Conservation (phyloP, 768 basidiomycete species). For the Tephrocybe rancida region DNA sequence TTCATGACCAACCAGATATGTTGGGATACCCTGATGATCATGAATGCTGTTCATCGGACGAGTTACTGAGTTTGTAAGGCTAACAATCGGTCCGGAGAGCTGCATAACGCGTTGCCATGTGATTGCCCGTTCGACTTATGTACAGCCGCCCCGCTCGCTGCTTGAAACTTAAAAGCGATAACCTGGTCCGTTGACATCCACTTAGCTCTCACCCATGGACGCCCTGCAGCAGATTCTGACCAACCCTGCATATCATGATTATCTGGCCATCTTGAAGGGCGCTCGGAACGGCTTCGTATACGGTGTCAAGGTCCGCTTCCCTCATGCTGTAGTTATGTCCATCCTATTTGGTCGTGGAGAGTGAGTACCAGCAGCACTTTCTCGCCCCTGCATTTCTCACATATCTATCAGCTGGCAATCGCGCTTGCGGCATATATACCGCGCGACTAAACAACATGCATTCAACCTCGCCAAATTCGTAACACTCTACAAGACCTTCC, state of each 20-base stretch:
- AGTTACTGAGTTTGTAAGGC: too few species aligned
- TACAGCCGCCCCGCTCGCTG: too few species aligned
- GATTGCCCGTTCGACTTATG: too few species aligned
- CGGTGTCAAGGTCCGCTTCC: slow-evolving; percentile 90
- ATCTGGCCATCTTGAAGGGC: slow-evolving; percentile 92
- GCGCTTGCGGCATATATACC: slow-evolving; percentile 70
- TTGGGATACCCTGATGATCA: too few species aligned
- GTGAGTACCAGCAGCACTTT: slow-evolving; percentile 49
- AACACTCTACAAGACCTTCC: slow-evolving; percentile 84
- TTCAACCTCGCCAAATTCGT: slow-evolving; percentile 94
- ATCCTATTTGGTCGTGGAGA: slow-evolving; percentile 90
- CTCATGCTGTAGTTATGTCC: slow-evolving; percentile 96
- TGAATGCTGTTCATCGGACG: too few species aligned
- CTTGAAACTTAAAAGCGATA: too few species aligned
- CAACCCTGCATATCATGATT: slow-evolving; percentile 85
- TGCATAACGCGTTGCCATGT: too few species aligned
- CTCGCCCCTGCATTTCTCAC: slow-evolving; percentile 14
- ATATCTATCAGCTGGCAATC: slow-evolving; percentile 60
- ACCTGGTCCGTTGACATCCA: too few species aligned
- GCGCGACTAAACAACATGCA: slow-evolving; percentile 89
- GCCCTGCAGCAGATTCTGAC: slow-evolving; percentile 49
- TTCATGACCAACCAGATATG: too few species aligned
- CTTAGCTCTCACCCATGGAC: slow-evolving; percentile 29
- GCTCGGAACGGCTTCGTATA: slow-evolving; percentile 90
- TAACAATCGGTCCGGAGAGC: too few species aligned